Conservation (phyloP, 139 green algal genomes). For the Gonium pectorale region DNA sequence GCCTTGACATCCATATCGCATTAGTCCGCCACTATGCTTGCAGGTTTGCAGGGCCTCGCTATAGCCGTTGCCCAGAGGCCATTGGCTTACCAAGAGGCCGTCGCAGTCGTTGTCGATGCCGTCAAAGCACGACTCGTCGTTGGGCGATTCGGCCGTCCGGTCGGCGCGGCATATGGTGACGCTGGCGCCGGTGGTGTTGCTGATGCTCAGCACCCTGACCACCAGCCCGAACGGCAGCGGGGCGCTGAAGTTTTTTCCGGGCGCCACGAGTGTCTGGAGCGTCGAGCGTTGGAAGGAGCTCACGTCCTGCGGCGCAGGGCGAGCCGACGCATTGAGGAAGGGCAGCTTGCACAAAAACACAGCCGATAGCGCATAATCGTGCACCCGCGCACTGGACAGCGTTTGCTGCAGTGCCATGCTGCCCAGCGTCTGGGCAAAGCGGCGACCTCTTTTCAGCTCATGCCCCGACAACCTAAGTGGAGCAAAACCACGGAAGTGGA, state of each 20-base stretch:
- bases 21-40: background rate
- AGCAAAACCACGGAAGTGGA: no score
- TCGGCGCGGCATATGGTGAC: background rate
- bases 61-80: background rate
- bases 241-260: background rate
- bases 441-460: no score
- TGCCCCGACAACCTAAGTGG: no score
- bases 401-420: no score
- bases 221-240: background rate
- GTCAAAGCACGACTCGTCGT: background rate
- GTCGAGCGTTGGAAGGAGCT: background rate
- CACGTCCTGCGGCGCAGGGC: background rate
- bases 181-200: background rate
- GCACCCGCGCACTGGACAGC: no score
- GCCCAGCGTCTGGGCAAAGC: no score
- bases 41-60: background rate
- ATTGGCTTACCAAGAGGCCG: background rate
- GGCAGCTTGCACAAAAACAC: no score
- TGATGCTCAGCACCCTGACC: background rate
- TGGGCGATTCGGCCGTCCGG: background rate
- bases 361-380: no score
- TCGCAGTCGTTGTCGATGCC: slow-evolving; percentile 16
- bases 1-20: background rate
- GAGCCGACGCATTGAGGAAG: no score
- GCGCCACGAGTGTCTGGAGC: background rate